Evolutionary conservation across 2,329 filamentous ascomycete genomes (phyloP), one percentile per base, ranked within the genome.

Genomic region (Talaromyces sp.): DNA sequence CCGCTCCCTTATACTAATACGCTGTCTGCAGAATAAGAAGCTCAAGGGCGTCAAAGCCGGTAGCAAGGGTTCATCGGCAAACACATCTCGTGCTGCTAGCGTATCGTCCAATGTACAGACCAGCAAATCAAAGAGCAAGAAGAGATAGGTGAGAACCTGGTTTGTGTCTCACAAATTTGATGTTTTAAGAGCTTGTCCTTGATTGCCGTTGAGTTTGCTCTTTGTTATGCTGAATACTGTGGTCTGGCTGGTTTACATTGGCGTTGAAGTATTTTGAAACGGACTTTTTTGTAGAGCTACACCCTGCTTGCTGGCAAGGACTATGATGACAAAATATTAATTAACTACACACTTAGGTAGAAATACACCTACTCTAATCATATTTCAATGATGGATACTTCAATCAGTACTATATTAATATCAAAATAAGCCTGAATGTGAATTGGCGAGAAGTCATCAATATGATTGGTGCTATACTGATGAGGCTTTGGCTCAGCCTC

Each of bases 41-140:
- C 85, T 97, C 55, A 95, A 97, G 69, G 91, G 88, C 54, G 86
- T 96, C 72, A 97, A 97, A 58, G 82, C 80, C 59, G 86, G 83
- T 63, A 90, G 86, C 78, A 95, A 93, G 75, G 84, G 86, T 57
- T 90, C 85, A 62, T 95, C 92, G 1, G 84, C 88, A 4, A 83
- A 88, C 5, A 90, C 88, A 0, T 97, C 93, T 6, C 85, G 95
- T 66, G 93, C 93, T 16, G 93, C 89, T 5, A 98, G 95, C 74
- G 92, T 97, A 28, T 87, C 86, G 35, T 96, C 93, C 0, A 91
- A 60, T 37, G 44, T 85, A 50, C 84, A 81, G 58, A 77, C 81
- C 69, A 71, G 75, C 65, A 81, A 84, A 73, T 76, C 76, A 33
- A 82, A 80, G 68, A 73, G 77, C 54, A 79, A 76, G 63, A 84